A percentile compares a stretch with the other conserved stretches of the same genome.
phyloP scores from a whole-genome alignment of 306 rosid genomes.

The Cucumis melo region DNA sequence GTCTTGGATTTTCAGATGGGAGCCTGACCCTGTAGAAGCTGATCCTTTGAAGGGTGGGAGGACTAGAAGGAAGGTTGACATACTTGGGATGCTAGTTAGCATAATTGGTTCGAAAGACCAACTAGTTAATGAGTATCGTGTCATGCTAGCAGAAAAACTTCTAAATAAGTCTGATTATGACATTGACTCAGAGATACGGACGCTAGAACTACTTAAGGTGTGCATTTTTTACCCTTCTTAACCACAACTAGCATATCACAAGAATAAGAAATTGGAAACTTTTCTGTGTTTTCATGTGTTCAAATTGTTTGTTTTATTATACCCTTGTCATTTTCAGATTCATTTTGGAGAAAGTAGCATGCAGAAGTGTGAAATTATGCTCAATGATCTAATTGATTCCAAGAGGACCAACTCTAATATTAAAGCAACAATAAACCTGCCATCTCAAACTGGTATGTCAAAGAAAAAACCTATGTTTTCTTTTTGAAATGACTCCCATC shows the following conservation, averaged over 20 bases:
- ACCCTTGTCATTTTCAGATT: conserved; percentile 36
- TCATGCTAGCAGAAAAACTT: conserved; percentile 97
- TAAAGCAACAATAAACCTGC: conserved; percentile 67
- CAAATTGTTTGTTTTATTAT: conserved; percentile 6
- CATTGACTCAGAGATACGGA: conserved; percentile 85
- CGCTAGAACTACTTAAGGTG: conserved; percentile 93
- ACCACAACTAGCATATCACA: conserved; percentile 4
- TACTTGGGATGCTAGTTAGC: conserved; percentile 95
- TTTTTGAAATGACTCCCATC: not conserved
- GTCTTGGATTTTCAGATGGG: conserved; percentile 58
- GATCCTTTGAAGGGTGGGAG: conserved; percentile 86
- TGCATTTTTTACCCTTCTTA: not conserved
- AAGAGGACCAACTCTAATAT: conserved; percentile 65
- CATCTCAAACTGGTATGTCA: conserved; percentile 38
- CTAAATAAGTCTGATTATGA: conserved; percentile 90
- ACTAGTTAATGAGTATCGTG: conserved; percentile 86
- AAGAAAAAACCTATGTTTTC: not conserved
- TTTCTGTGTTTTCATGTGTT: conserved; percentile 5
- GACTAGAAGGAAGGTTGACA: conserved; percentile 81
- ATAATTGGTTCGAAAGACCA: conserved; percentile 95
- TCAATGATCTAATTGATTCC: conserved; percentile 82
- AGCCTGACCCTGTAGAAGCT: conserved; percentile 98
- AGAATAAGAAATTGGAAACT: conserved; percentile 5
- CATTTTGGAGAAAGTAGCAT: conserved; percentile 97
- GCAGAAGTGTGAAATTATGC: conserved; percentile 97